Evolutionary conservation across 345 rosid species (phyloP).

Genomic region (Orychophragmus violaceus): DNA sequence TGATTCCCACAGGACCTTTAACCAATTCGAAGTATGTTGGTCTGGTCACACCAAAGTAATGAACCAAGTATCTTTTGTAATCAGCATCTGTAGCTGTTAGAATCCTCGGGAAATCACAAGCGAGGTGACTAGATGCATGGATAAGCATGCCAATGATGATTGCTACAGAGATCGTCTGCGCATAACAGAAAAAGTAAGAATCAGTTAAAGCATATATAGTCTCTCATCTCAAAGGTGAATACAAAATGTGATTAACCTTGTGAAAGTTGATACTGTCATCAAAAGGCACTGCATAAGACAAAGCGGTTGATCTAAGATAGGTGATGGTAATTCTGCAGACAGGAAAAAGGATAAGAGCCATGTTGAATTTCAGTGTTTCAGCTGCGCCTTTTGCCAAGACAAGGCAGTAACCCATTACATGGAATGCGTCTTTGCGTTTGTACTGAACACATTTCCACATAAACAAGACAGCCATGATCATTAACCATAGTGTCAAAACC

Average conservation of each 20-base stretch:
- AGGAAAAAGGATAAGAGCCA: constrained; percentile 90
- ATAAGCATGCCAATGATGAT: constrained; percentile 52
- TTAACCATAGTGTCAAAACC: constrained; percentile 70
- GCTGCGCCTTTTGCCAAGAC: constrained; percentile 88
- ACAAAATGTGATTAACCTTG: constrained; percentile 46
- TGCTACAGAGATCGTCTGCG: constrained; percentile 25
- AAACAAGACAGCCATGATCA: constrained; percentile 65
- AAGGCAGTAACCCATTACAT: constrained; percentile 88
- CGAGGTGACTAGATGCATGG: constrained; percentile 77
- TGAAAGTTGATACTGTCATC: constrained; percentile 91
- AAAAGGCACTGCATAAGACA: constrained; percentile 69
- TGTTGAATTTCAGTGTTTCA: constrained; percentile 84
- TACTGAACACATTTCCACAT: constrained; percentile 77
- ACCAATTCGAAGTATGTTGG: constrained; percentile 66
- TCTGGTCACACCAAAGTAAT: constrained; percentile 51
- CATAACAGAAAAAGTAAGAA: neutral
- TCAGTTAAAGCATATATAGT: neutral
- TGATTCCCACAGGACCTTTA: constrained; percentile 64
- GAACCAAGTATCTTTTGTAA: constrained; percentile 28
- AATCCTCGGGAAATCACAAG: constrained; percentile 89
- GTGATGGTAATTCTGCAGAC: constrained; percentile 88
- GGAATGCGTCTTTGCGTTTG: constrained; percentile 53
- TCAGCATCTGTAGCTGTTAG: constrained; percentile 17
- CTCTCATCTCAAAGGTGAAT: neutral
- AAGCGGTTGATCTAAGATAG: constrained; percentile 74